Conservation (phyloP, 2,329 filamentous ascomycete species). For the Elsinoe batatas region DNA sequence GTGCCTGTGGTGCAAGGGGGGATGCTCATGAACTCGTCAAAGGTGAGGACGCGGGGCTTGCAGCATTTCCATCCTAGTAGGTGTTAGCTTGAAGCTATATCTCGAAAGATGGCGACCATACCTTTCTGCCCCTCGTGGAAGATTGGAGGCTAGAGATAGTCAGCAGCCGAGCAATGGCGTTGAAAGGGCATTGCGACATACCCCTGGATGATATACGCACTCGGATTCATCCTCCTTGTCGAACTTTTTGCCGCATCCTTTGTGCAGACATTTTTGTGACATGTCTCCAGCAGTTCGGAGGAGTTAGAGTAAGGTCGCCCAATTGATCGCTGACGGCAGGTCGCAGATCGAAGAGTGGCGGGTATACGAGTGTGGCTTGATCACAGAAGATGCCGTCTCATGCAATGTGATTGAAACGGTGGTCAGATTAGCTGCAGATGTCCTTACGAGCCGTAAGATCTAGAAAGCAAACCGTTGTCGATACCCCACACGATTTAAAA, state of each 20-base stretch:
- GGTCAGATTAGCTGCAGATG: not conserved
- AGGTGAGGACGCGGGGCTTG: slow-evolving; percentile 90
- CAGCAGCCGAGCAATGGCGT: not conserved
- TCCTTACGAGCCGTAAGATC: not conserved
- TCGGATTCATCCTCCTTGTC: slow-evolving; percentile 63
- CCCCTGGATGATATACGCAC: slow-evolving; percentile 82
- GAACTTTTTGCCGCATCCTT: slow-evolving; percentile 86
- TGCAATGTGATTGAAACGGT: not conserved
- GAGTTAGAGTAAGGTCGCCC: not conserved
- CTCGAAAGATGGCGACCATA: slow-evolving; percentile 31
- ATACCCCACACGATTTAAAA: not conserved
- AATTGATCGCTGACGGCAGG: not conserved
- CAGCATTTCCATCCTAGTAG: slow-evolving; percentile 94
- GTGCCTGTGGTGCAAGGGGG: slow-evolving; percentile 85
- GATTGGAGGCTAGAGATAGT: slow-evolving; percentile 45
- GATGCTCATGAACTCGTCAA: slow-evolving; percentile 94
- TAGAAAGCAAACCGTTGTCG: not conserved
- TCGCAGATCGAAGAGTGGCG: not conserved
- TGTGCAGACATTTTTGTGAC: slow-evolving; percentile 87
- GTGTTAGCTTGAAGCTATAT: not conserved
- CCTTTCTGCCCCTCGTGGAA: slow-evolving; percentile 99
- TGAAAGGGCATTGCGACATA: not conserved
- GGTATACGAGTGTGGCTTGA: too few relatives aligned
- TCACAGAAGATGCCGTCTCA: not conserved
- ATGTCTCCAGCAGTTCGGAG: slow-evolving; percentile 31